Evolutionary conservation across 805 yeast genomes (phyloP), one percentile per base, ranked within the genome.

Genomic region (Candida tibetensis): DNA sequence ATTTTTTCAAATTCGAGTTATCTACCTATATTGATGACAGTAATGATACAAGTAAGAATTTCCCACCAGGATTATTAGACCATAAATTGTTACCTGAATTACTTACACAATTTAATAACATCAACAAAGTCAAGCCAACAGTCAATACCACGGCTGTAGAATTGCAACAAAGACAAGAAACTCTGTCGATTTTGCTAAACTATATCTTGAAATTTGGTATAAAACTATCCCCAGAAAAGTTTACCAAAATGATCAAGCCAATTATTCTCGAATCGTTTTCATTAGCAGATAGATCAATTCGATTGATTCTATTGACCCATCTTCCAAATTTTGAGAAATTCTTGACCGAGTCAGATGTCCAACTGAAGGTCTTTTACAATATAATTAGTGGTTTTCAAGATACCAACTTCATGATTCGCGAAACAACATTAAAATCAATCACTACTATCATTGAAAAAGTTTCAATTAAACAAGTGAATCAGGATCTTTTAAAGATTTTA

Each of bases 331-430:
- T 76, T 42, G 66, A 79, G 18, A 66, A 64, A 1, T 58, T 59
- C 26, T 57, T 88, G 16, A 68, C 77, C 2, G 77, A 77, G 28
- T 60, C 73, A 30, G 87, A 83, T 21, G 75, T 90, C 3, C 82
- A 82, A 46, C 80, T 74, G 46, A 79, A 76, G 47, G 72, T 93
- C 1, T 87, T 85, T 57, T 76, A 77, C 7, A 73, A 74, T 33
- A 69, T 85, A 49, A 62, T 82, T n/a, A 79, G 83, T 13, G 98
- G 99, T 0, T 84, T 91, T 51, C 77, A 81, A 23, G 99, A 91
- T 57, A 78, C 93, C 1, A 90, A 87, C 55, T 75, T 81, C 3
- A 72, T 82, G n/a, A 78, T 91, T 28, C 69, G 97, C 45, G 85
- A 85, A 47, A 86, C 82, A 36, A 85, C 97, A 0, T 66, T 91